A percentile compares a stretch with the other conserved stretches of the same genome.
Evolutionary conservation across 192 early-diverging fungal species (phyloP).

Genomic region (Linnemannia schmuckeri): DNA sequence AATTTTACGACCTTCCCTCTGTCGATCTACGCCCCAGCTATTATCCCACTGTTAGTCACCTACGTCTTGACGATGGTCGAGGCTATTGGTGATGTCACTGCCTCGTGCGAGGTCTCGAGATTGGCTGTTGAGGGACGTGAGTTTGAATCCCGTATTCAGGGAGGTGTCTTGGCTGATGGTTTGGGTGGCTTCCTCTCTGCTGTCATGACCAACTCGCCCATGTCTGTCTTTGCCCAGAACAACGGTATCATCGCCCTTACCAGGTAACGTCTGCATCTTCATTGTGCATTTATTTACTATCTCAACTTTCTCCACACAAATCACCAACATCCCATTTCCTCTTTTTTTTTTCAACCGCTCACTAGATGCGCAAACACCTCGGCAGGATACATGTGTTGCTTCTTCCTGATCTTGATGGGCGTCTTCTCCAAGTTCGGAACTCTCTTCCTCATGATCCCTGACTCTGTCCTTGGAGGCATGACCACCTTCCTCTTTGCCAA

Average conservation of each 20-base stretch:
- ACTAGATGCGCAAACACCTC: conserved; percentile 58
- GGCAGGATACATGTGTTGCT: conserved; percentile 66
- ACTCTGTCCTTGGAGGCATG: conserved; percentile 67
- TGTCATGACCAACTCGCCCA: conserved; percentile 64
- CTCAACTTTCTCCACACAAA: background rate
- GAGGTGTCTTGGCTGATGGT: conserved; percentile 69
- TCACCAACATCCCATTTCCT: background rate
- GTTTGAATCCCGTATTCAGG: conserved; percentile 66
- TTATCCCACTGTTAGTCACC: conserved; percentile 65
- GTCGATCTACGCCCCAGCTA: conserved; percentile 62
- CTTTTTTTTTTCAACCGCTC: background rate
- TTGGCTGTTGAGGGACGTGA: conserved; percentile 63
- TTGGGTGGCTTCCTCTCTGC: conserved; percentile 63
- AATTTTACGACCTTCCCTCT: conserved; percentile 64
- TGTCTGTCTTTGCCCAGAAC: conserved; percentile 69
- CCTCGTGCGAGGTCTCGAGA: conserved; percentile 66
- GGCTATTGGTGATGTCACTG: conserved; percentile 67
- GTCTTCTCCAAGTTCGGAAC: conserved; percentile 67
- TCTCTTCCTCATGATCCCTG: conserved; percentile 61
- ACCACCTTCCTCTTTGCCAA: conserved; percentile 66
- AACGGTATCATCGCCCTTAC: conserved; percentile 69
- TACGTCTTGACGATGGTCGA: conserved; percentile 61
- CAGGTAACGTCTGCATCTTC: conserved; percentile 28
- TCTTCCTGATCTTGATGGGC: conserved; percentile 64
- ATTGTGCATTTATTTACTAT: background rate